Conservation (phyloP, 2,329 filamentous ascomycete species). For the Aquanectria penicillioides region DNA sequence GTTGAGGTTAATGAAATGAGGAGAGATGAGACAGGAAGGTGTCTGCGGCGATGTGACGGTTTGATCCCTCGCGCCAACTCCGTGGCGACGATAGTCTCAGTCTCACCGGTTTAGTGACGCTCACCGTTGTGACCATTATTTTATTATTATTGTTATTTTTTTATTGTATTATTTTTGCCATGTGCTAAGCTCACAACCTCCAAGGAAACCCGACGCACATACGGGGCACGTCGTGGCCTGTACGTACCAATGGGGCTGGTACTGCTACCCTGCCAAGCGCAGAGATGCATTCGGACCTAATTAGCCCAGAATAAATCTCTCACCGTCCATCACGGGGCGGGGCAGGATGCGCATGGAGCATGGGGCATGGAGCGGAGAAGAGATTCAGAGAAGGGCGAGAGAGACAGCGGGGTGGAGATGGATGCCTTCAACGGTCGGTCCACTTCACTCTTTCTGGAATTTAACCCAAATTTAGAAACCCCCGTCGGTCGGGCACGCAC, state of each 20-base stretch:
- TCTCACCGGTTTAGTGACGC: constrained; percentile 6
- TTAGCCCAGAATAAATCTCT: constrained; percentile 6
- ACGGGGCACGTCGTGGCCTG: too few species aligned
- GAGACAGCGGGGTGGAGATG: too few species aligned
- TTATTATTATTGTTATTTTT: too few species aligned
- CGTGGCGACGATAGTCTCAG: too few species aligned
- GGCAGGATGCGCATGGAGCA: not conserved
- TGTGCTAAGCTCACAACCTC: too few species aligned
- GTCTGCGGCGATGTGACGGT: not conserved
- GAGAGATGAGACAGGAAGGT: not conserved
- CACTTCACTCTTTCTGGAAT: constrained; percentile 5
- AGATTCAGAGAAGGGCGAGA: too few species aligned
- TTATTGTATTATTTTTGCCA: too few species aligned
- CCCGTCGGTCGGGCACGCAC: not conserved
- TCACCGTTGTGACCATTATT: constrained; percentile 5
- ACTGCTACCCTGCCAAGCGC: too few species aligned
- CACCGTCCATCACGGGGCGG: constrained; percentile 1
- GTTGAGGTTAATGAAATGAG: not conserved
- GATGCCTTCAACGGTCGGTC: too few species aligned
- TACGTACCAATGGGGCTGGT: too few species aligned
- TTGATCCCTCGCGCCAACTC: too few species aligned
- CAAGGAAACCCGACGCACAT: too few species aligned
- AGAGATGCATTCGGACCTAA: not conserved
- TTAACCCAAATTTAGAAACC: constrained; percentile 18
- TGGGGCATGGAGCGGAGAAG: not conserved